Evolutionary conservation across 2,329 filamentous ascomycete genomes (phyloP).

Genomic region (Samsoniella hepiali): DNA sequence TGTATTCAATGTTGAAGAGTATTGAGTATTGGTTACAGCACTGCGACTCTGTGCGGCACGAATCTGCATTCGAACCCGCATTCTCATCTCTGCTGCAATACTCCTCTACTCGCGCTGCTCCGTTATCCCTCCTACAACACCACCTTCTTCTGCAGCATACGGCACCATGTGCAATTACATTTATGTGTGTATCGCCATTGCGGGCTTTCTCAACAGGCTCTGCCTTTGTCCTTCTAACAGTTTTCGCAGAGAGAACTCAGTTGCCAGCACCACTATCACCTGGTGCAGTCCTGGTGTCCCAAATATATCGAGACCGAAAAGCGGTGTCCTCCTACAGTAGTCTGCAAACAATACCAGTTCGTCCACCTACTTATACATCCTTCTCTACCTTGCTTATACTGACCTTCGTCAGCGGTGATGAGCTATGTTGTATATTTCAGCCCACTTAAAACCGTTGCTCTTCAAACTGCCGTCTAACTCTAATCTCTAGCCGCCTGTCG

Average conservation of each 20-base stretch:
- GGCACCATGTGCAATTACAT: constrained; percentile 50
- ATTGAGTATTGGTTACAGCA: too few relatives aligned
- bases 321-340: constrained; percentile 41
- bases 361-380: constrained; percentile 19
- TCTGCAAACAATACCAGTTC: constrained; percentile 46
- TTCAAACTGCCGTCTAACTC: neutral
- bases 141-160: neutral
- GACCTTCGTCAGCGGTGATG: constrained; percentile 38
- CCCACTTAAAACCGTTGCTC: neutral
- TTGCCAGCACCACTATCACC: constrained; percentile 50
- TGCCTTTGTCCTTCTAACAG: neutral
- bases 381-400: constrained; percentile 20
- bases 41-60: too few relatives aligned
- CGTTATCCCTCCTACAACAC: neutral
- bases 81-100: neutral
- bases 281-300: constrained; percentile 45
- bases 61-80: neutral
- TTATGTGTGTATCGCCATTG: constrained; percentile 39
- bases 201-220: too few relatives aligned
- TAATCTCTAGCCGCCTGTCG: constrained; percentile 36
- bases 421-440: constrained; percentile 43
- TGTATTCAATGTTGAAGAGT: too few relatives aligned
- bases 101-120: neutral
- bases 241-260: constrained; percentile 46
- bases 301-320: constrained; percentile 44